These are phyloP conservation scores for Haplographium delicatum DNA, from an alignment of 495 filamentous ascomycete genomes.

Conservation along the genomic window DNA sequence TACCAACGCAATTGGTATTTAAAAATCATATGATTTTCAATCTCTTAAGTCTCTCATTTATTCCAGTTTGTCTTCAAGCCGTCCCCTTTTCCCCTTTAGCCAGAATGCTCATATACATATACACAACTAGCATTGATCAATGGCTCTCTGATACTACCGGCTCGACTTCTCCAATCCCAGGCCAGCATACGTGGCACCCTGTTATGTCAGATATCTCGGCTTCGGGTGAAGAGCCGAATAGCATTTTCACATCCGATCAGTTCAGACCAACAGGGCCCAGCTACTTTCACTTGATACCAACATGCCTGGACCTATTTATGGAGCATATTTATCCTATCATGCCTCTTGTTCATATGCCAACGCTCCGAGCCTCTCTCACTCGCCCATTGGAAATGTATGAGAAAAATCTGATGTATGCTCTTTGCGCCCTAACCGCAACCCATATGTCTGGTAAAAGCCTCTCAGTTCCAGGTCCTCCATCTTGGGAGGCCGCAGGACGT, in stretches of 20 bases:
- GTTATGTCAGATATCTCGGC: slow-evolving; percentile 15
- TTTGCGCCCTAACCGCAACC: slow-evolving; percentile 32
- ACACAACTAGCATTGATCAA: slow-evolving; percentile 14
- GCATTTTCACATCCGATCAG: slow-evolving; percentile 27
- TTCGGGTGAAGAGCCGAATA: slow-evolving; percentile 22
- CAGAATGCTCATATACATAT: slow-evolving; percentile 1
- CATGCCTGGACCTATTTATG: slow-evolving; percentile 35
- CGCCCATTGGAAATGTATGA: slow-evolving; percentile 26
- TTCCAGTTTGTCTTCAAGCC: not conserved
- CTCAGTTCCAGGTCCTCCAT: slow-evolving; percentile 24
- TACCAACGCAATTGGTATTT: not conserved
- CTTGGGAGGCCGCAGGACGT: slow-evolving; percentile 30
- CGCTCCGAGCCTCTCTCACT: slow-evolving; percentile 20
- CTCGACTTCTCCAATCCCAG: slow-evolving; percentile 6
- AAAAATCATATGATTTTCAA: not conserved
- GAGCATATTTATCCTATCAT: slow-evolving; percentile 38
- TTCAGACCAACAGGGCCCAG: slow-evolving; percentile 25
- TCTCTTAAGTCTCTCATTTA: not conserved
- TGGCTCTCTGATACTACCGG: slow-evolving; percentile 18
- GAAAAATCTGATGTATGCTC: slow-evolving; percentile 29
- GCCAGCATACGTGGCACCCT: slow-evolving; percentile 18
- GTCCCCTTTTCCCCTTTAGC: not conserved
- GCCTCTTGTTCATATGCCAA: slow-evolving; percentile 33
- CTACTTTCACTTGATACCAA: slow-evolving; percentile 29
- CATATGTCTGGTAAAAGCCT: slow-evolving; percentile 31